Evolutionary conservation across 768 basidiomycete species (phyloP).

Genomic region (Candolleomyces aberdarensis): DNA sequence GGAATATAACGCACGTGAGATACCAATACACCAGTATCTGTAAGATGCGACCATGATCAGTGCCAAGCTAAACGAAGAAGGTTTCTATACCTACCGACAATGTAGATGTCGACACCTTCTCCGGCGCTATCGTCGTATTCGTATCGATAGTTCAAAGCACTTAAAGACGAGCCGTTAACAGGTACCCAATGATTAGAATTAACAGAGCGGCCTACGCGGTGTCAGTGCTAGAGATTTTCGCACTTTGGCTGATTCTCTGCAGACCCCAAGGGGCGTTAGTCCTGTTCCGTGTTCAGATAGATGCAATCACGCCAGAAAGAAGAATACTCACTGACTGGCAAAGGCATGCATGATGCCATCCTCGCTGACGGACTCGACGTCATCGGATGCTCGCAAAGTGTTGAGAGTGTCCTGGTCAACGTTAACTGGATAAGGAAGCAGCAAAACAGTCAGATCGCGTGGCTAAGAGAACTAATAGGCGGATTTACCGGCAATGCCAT

Average conservation of each 20-base stretch:
- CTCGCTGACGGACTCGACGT: slow-evolving; percentile 22
- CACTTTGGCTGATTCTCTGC: slow-evolving; percentile 21
- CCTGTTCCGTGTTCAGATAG: slow-evolving; percentile 8
- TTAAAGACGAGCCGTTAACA: not conserved
- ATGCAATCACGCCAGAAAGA: not conserved
- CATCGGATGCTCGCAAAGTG: slow-evolving; percentile 16
- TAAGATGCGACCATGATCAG: not conserved
- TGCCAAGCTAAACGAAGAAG: not conserved
- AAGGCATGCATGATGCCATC: slow-evolving; percentile 24
- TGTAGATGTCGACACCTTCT: slow-evolving; percentile 34
- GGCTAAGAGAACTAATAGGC: not conserved
- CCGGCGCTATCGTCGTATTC: slow-evolving; percentile 19
- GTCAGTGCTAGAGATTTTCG: slow-evolving; percentile 13
- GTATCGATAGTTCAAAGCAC: slow-evolving; percentile 18
- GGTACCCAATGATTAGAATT: not conserved
- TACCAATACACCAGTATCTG: slow-evolving; percentile 23
- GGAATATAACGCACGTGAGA: slow-evolving; percentile 15
- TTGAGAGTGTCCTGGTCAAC: slow-evolving; percentile 18
- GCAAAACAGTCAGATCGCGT: not conserved
- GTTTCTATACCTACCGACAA: slow-evolving; percentile 25
- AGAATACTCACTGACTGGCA: slow-evolving; percentile 17
- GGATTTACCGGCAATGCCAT: slow-evolving; percentile 11
- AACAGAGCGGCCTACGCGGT: slow-evolving; percentile 1
- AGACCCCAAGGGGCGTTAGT: slow-evolving; percentile 35
- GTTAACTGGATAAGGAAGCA: slow-evolving; percentile 5